These are phyloP conservation scores for Penicillium sp. DNA, from an alignment of 2,329 filamentous ascomycete genomes.

Conservation along the genomic window DNA sequence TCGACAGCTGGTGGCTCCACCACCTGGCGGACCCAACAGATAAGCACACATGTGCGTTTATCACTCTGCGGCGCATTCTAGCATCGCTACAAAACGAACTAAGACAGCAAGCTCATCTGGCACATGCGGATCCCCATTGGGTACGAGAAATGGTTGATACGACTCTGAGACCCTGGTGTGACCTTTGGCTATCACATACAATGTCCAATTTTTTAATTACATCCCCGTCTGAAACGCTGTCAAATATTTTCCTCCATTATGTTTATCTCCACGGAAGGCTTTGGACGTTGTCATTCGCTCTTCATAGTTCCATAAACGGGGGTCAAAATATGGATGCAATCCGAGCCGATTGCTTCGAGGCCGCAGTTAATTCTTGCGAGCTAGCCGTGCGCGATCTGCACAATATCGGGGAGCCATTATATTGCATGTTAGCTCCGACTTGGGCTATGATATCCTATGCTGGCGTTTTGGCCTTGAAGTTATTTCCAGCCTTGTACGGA, in stretches of 20 bases:
- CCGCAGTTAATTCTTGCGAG: constrained; percentile 24
- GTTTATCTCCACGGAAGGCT: constrained; percentile 24
- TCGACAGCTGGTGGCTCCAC: constrained; percentile 26
- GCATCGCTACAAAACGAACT: constrained; percentile 17
- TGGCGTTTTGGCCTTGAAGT: constrained; percentile 20
- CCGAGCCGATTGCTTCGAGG: constrained; percentile 24
- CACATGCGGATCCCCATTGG: constrained; percentile 20
- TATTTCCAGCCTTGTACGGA: constrained; percentile 20
- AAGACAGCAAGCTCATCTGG: constrained; percentile 3
- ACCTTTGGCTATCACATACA: constrained; percentile 16
- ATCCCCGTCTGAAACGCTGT: constrained; percentile 10
- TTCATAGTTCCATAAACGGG: constrained; percentile 12
- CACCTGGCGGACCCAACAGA: constrained; percentile 23
- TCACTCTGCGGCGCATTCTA: constrained; percentile 18
- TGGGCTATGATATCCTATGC: constrained; percentile 30
- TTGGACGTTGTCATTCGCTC: constrained; percentile 25
- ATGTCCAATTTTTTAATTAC: background rate
- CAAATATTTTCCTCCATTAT: constrained; percentile 18
- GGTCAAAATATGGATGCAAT: constrained; percentile 12
- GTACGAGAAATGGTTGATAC: constrained; percentile 18
- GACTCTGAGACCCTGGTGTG: constrained; percentile 18
- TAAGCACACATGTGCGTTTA: constrained; percentile 26
- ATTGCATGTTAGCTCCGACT: constrained; percentile 27
- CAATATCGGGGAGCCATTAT: constrained; percentile 22
- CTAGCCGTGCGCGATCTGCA: constrained; percentile 21